Conservation (phyloP, 2,329 filamentous ascomycete genomes). For the Hymenoscyphus fructigenus region DNA sequence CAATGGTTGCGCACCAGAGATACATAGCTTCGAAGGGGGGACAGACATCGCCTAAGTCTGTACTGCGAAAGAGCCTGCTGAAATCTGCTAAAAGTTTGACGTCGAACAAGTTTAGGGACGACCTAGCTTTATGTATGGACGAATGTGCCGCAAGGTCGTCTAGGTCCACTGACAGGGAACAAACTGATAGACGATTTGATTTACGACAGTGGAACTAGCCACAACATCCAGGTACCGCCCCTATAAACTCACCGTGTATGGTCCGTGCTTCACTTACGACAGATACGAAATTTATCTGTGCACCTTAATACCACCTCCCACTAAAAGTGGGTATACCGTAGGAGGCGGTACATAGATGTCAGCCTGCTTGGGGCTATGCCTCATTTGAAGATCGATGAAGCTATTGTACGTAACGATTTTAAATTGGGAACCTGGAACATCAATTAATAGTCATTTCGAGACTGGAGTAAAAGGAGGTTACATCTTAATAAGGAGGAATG, state of each 20-base stretch:
- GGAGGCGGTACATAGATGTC: not conserved
- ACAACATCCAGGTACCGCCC: no score
- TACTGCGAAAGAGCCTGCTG: not conserved
- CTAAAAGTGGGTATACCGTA: not conserved
- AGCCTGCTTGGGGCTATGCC: not conserved
- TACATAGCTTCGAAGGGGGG: conserved; percentile 3
- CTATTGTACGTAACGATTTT: not conserved
- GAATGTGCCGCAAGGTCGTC: no score
- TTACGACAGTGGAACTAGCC: no score
- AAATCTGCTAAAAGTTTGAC: not conserved
- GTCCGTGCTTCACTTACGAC: no score
- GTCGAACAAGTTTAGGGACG: not conserved
- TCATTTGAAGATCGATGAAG: not conserved
- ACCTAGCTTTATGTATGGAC: no score
- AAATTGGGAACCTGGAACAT: not conserved
- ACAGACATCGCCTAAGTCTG: not conserved
- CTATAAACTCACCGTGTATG: no score
- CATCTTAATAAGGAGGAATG: not conserved
- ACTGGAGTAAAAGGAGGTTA: not conserved
- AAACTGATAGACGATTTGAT: no score
- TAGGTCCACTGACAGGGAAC: no score
- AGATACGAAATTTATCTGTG: no score
- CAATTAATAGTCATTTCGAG: not conserved
- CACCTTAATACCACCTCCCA: no score
- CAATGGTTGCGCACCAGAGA: conserved; percentile 12